Conservation (phyloP, 1,284 basidiomycete species). For the Melampsora americana region DNA sequence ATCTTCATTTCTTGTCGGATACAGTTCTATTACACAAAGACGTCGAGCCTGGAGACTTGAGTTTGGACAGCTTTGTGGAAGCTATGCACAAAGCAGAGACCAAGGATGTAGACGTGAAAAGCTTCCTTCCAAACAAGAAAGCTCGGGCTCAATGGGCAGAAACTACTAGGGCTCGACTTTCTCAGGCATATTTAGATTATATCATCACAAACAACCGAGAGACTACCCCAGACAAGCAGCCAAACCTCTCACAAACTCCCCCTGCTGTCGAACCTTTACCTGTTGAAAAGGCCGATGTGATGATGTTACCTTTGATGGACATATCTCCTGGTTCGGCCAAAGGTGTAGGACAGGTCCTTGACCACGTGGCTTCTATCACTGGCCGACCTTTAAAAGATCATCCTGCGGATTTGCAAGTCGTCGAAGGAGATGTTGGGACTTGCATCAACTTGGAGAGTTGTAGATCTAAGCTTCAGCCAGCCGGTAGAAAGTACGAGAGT, state of each 20-base stretch:
- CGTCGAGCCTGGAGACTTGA: neutral
- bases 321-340: conserved; percentile 11
- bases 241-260: too few relatives aligned
- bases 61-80: neutral
- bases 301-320: conserved; percentile 20
- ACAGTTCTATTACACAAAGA: neutral
- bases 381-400: conserved; percentile 6
- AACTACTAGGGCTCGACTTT: conserved; percentile 8
- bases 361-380: neutral
- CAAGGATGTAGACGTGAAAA: neutral
- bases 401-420: neutral
- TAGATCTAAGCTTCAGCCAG: neutral
- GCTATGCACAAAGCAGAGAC: neutral
- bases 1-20: conserved; percentile 8
- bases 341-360: conserved; percentile 9
- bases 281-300: conserved; percentile 7
- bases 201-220: neutral
- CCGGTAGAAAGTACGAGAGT: neutral
- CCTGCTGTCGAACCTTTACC: too few relatives aligned
- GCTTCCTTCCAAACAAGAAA: neutral
- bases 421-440: conserved; percentile 21
- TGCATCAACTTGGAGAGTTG: neutral
- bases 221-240: too few relatives aligned
- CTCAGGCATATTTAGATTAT: neutral
- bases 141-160: neutral